Percentiles rank a stretch among this genome's conserved stretches.
Conservation (phyloP, 257 asterid species). For the Rhazya stricta region DNA sequence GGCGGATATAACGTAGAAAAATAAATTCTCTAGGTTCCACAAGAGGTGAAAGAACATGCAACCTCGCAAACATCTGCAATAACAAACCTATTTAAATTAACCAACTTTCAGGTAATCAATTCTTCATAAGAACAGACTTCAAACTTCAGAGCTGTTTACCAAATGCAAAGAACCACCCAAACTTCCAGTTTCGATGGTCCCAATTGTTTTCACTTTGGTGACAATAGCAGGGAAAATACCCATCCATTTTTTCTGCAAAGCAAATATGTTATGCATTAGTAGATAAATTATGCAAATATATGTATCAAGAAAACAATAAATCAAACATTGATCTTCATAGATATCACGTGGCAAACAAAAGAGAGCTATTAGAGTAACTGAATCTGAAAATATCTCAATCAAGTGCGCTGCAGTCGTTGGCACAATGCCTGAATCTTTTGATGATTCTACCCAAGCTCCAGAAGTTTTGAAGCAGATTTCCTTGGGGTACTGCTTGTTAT, state of each 20-base stretch:
- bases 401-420: constrained; percentile 43
- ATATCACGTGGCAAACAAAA: not conserved
- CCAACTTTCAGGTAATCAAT: not conserved
- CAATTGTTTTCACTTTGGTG: constrained; percentile 42
- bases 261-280: not conserved
- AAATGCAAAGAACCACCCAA: constrained; percentile 42
- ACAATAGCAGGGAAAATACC: constrained; percentile 58
- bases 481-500: constrained; percentile 50
- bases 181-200: constrained; percentile 40
- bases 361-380: constrained; percentile 24
- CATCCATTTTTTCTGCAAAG: constrained; percentile 54
- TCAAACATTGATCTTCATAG: not conserved
- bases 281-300: not conserved
- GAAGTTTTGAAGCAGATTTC: constrained; percentile 24
- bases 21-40: constrained; percentile 66
- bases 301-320: too few species aligned
- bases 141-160: constrained; percentile 25
- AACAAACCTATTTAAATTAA: not conserved
- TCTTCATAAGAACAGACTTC: not conserved
- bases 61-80: constrained; percentile 57
- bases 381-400: constrained; percentile 51
- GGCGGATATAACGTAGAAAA: constrained; percentile 51
- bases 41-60: constrained; percentile 64
- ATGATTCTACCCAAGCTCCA: constrained; percentile 59
- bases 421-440: constrained; percentile 56